Percentiles rank a stretch among this genome's conserved stretches.
phyloP scores from a whole-genome alignment of 2,329 filamentous ascomycete species.

The Scopulariopsis brevicaulis region DNA sequence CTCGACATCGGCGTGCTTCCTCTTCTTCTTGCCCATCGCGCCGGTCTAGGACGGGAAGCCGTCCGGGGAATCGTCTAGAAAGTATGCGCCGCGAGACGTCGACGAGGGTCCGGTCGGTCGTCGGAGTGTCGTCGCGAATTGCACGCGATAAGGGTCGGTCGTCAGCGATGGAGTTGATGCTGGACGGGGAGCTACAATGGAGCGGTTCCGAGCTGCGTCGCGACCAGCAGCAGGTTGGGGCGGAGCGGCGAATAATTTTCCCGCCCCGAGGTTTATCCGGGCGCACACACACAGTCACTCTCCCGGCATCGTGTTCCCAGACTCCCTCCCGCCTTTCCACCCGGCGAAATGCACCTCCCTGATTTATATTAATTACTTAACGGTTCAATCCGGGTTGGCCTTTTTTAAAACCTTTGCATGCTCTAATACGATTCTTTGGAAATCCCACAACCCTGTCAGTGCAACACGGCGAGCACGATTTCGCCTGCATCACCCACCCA shows the following conservation, averaged over 20 bases:
- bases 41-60: neutral
- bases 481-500: too few species aligned
- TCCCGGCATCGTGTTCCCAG: neutral
- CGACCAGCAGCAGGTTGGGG: neutral
- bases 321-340: neutral
- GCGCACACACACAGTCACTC: neutral
- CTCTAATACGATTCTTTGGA: too few species aligned
- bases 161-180: neutral
- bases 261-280: neutral
- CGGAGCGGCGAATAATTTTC: neutral
- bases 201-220: neutral
- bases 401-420: too few species aligned
- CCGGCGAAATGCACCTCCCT: neutral
- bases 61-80: neutral
- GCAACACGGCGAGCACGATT: too few species aligned
- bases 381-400: too few species aligned
- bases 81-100: neutral
- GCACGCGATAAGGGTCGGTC: neutral
- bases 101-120: neutral
- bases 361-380: too few species aligned
- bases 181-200: neutral
- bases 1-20: slow-evolving; percentile 74
- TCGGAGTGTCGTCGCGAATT: neutral
- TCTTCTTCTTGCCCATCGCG: slow-evolving; percentile 80
- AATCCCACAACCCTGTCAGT: too few species aligned